These are phyloP conservation scores for Aspergillus thermomutatus DNA, from an alignment of 2,329 filamentous ascomycete species.

Conservation along the genomic window DNA sequence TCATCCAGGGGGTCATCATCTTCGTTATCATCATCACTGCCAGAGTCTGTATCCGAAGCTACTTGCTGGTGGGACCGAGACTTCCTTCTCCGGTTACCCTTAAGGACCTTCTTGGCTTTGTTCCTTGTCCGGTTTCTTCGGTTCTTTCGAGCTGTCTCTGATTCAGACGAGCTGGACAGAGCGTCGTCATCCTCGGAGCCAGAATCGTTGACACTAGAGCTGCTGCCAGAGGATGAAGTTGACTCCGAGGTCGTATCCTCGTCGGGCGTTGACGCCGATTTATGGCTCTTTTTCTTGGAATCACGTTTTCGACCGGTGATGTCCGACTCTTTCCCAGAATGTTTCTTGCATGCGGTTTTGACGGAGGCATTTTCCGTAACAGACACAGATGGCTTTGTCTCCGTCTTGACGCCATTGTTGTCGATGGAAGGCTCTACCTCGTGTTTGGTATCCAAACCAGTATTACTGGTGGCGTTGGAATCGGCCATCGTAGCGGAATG, in stretches of 20 bases:
- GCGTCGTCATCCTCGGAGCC: constrained; percentile 12
- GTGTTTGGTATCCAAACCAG: constrained; percentile 25
- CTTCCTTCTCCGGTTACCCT: constrained; percentile 35
- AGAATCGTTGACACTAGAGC: constrained; percentile 19
- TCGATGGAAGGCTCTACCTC: constrained; percentile 27
- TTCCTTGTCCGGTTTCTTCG: constrained; percentile 37
- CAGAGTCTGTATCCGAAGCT: constrained; percentile 26
- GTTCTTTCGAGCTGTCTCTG: constrained; percentile 23
- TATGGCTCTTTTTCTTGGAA: constrained; percentile 23
- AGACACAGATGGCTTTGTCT: constrained; percentile 18
- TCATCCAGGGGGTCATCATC: constrained; percentile 26
- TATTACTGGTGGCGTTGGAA: constrained; percentile 17
- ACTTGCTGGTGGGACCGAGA: constrained; percentile 27
- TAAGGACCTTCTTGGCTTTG: constrained; percentile 31
- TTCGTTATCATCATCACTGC: constrained; percentile 24
- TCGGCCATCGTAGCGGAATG: constrained; percentile 26
- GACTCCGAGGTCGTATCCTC: constrained; percentile 21
- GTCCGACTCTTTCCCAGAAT: constrained; percentile 19
- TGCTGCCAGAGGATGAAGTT: constrained; percentile 19
- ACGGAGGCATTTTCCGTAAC: constrained; percentile 24
- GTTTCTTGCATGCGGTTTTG: constrained; percentile 32
- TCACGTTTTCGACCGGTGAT: constrained; percentile 15
- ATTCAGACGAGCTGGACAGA: constrained; percentile 16
- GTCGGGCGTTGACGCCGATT: constrained; percentile 17
- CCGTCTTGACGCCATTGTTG: constrained; percentile 24